These are phyloP conservation scores for Eucalyptus marginata DNA, from an alignment of 345 rosid genomes.

Conservation along the genomic window DNA sequence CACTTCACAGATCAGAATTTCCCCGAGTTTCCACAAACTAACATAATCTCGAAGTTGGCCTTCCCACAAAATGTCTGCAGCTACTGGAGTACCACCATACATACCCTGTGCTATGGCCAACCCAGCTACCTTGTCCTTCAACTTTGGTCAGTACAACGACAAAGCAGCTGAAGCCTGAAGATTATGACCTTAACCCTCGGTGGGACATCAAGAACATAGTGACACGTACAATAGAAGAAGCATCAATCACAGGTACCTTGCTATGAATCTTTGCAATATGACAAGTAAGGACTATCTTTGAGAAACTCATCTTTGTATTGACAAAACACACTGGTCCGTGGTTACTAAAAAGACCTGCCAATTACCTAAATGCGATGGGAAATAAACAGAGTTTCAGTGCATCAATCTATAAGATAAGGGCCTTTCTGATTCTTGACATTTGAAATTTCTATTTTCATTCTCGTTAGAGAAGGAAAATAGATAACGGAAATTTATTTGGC, in stretches of 20 bases:
- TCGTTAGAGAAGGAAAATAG: not conserved
- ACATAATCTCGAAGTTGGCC: conserved; percentile 97
- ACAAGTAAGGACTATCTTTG: too few species aligned
- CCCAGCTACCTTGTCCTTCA: conserved; percentile 91
- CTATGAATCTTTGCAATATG: too few species aligned
- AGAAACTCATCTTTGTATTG: too few species aligned
- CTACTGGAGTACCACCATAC: conserved; percentile 93
- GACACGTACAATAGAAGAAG: not conserved
- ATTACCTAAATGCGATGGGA: not conserved
- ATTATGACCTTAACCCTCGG: conserved; percentile 6
- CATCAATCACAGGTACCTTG: conserved; percentile 8
- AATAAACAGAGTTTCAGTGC: not conserved
- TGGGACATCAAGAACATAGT: not conserved
- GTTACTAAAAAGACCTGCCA: conserved; percentile 92
- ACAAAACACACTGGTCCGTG: conserved; percentile 58
- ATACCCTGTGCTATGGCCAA: conserved; percentile 88
- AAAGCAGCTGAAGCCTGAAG: conserved; percentile 89
- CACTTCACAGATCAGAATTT: conserved; percentile 78
- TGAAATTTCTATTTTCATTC: not conserved
- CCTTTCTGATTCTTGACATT: not conserved
- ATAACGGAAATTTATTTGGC: not conserved
- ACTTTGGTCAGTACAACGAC: conserved; percentile 81
- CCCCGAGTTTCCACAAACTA: conserved; percentile 69
- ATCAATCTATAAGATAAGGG: not conserved
- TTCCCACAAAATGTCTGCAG: conserved; percentile 83